Percentiles rank a stretch among this genome's conserved stretches.
Evolutionary conservation across 2,329 filamentous ascomycete genomes (phyloP).

Genomic region (Meredithiella fracta): DNA sequence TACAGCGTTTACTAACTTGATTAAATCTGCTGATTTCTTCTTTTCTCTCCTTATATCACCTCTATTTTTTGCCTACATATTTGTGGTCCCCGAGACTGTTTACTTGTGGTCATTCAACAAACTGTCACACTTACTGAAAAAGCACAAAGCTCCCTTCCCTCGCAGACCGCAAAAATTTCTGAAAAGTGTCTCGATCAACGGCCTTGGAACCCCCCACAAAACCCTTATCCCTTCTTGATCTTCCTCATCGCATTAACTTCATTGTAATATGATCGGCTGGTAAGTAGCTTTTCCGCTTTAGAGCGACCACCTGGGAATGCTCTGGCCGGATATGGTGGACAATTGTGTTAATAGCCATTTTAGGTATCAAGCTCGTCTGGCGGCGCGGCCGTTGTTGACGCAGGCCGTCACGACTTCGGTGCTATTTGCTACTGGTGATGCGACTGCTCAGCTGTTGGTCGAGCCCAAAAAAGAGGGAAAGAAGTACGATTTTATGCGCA

Average conservation of each 20-base stretch:
- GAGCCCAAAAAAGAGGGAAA: slow-evolving; percentile 59
- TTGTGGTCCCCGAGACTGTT: not conserved
- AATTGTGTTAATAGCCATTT: slow-evolving; percentile 2
- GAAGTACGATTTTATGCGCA: slow-evolving; percentile 52
- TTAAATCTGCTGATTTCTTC: not conserved
- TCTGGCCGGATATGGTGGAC: not conserved
- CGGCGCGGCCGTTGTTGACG: slow-evolving; percentile 69
- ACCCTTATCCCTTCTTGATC: not conserved
- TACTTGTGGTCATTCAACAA: not conserved
- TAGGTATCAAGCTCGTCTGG: slow-evolving; percentile 77
- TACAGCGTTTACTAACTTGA: too few relatives aligned
- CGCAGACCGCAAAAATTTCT: not conserved
- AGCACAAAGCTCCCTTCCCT: not conserved
- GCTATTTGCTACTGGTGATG: slow-evolving; percentile 83
- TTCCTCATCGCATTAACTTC: not conserved
- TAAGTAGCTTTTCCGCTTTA: not conserved
- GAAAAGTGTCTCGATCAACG: not conserved
- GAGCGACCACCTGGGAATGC: not conserved
- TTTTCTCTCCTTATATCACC: not conserved
- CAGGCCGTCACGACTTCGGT: slow-evolving; percentile 81
- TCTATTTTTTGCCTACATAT: not conserved
- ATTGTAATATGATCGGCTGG: slow-evolving; percentile 2
- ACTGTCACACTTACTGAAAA: not conserved
- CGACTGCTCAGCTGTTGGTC: slow-evolving; percentile 78
- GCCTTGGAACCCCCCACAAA: not conserved